Percentiles rank a stretch among this genome's conserved stretches.
Evolutionary conservation across 1,139 yeast species (phyloP).

Genomic region (Fermentozyma sake): DNA sequence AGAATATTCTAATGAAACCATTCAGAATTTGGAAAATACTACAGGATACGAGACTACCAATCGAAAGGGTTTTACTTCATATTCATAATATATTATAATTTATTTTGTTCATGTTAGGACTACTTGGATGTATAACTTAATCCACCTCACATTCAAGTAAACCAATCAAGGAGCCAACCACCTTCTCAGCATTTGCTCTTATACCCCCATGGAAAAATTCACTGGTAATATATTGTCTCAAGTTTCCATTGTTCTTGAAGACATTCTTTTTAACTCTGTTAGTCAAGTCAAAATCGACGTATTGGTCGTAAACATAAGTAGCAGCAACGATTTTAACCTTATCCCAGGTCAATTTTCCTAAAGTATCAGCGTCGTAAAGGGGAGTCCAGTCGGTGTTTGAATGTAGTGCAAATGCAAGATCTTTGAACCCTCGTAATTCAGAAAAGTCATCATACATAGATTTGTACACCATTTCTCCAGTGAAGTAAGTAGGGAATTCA

Average conservation of each 20-base stretch:
- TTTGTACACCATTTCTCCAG: slow-evolving; percentile 56
- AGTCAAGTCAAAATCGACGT: slow-evolving; percentile 47
- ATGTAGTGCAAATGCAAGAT: slow-evolving; percentile 42
- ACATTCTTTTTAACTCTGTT: slow-evolving; percentile 26
- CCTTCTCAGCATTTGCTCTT: slow-evolving; percentile 36
- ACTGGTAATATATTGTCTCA: slow-evolving; percentile 42
- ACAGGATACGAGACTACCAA: no score
- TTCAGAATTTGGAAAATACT: no score
- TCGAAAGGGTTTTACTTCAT: no score
- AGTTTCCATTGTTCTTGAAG: slow-evolving; percentile 30
- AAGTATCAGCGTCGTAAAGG: slow-evolving; percentile 33
- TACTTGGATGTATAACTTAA: no score
- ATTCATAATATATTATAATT: no score
- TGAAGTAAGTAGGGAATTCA: slow-evolving; percentile 36
- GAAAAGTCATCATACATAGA: slow-evolving; percentile 47
- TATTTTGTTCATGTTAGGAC: slow-evolving; percentile 1
- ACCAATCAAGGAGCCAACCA: slow-evolving; percentile 36
- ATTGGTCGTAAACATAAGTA: slow-evolving; percentile 47
- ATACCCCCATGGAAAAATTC: slow-evolving; percentile 53
- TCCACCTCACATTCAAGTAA: slow-evolving; percentile 44
- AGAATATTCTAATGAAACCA: no score
- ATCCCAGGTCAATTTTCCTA: slow-evolving; percentile 25
- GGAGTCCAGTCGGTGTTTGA: slow-evolving; percentile 34
- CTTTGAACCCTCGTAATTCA: slow-evolving; percentile 37
- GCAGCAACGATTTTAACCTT: slow-evolving; percentile 51